These are phyloP conservation scores for Tubosaeta brunneosetosa DNA, from an alignment of 768 basidiomycete genomes.

Conservation along the genomic window DNA sequence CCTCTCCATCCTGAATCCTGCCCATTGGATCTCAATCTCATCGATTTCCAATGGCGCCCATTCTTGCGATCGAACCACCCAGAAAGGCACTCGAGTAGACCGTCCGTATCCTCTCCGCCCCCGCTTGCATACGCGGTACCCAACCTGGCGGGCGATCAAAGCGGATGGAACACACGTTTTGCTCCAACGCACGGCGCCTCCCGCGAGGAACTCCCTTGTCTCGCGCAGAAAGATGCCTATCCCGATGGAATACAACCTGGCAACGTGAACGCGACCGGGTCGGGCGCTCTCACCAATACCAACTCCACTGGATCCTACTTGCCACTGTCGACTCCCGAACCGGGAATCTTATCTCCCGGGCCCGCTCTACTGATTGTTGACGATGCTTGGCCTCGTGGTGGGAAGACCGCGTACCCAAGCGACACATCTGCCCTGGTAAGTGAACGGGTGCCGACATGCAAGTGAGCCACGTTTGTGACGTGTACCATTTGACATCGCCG, in stretches of 20 bases:
- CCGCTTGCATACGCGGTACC: constrained; percentile 2
- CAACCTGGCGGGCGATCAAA: constrained; percentile 14
- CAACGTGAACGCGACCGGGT: constrained; percentile 3
- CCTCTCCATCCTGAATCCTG: constrained; percentile 35
- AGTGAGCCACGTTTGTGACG: constrained; percentile 2
- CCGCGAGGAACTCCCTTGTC: constrained; percentile 8
- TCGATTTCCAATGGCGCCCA: constrained; percentile 56
- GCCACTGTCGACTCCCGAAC: constrained; percentile 18
- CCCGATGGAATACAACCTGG: constrained; percentile 5
- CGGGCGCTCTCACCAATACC: not conserved
- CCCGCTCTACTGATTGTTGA: constrained; percentile 6
- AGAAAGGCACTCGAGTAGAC: constrained; percentile 1
- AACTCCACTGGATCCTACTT: constrained; percentile 1
- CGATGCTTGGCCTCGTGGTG: constrained; percentile 12
- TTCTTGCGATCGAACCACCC: constrained; percentile 35
- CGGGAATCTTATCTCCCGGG: constrained; percentile 28
- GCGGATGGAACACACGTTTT: constrained; percentile 10
- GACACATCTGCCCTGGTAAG: constrained; percentile 14
- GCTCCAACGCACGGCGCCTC: constrained; percentile 6
- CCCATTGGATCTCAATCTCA: constrained; percentile 34
- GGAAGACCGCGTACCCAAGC: constrained; percentile 5
- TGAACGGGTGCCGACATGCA: constrained; percentile 4
- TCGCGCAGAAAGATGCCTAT: constrained; percentile 9
- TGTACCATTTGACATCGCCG: not conserved
- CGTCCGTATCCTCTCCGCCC: not conserved